Percentiles rank a stretch among this genome's conserved stretches.
Conservation (phyloP, 2,329 filamentous ascomycete species). For the Anisogramma anomala region DNA sequence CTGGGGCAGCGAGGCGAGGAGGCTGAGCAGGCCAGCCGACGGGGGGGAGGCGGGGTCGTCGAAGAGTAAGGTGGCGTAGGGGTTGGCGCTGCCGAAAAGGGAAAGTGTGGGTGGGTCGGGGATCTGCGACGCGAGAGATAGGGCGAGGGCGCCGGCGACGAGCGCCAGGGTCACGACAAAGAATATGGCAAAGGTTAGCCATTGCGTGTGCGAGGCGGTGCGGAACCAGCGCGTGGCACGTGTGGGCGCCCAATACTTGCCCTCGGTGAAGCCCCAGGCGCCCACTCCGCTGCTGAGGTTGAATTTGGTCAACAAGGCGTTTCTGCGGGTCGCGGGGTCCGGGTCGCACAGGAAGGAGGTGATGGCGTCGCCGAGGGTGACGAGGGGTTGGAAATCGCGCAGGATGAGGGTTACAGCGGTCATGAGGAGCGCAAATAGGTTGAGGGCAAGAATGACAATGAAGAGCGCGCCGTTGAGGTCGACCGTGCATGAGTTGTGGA, state of each 20-base stretch:
- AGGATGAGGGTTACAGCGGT: slow-evolving; percentile 22
- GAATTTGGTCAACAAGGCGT: slow-evolving; percentile 35
- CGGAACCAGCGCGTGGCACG: slow-evolving; percentile 33
- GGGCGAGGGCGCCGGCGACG: slow-evolving; percentile 28
- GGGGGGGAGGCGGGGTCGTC: slow-evolving; percentile 16
- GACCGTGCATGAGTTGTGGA: slow-evolving; percentile 27
- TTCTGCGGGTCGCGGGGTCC: slow-evolving; percentile 31
- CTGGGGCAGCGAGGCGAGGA: slow-evolving; percentile 37
- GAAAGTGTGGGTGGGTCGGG: slow-evolving; percentile 18
- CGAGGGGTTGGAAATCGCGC: slow-evolving; percentile 30
- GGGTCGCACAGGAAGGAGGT: slow-evolving; percentile 36
- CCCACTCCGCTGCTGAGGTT: slow-evolving; percentile 32
- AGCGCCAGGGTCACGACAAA: slow-evolving; percentile 30
- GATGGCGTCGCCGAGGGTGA: slow-evolving; percentile 40
- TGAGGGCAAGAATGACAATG: slow-evolving; percentile 30
- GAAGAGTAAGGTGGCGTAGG: slow-evolving; percentile 23
- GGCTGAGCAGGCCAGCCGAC: no score
- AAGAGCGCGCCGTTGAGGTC: slow-evolving; percentile 33
- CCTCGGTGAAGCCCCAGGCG: slow-evolving; percentile 31
- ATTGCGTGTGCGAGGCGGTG: slow-evolving; percentile 31
- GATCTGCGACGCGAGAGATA: slow-evolving; percentile 18
- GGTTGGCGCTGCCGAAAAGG: slow-evolving; percentile 27
- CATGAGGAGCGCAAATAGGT: slow-evolving; percentile 28
- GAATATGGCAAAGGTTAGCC: slow-evolving; percentile 28
- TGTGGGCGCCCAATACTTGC: slow-evolving; percentile 30